Conservation (phyloP, 371 early-diverging fungal genomes). For the Rhizopus sp. region DNA sequence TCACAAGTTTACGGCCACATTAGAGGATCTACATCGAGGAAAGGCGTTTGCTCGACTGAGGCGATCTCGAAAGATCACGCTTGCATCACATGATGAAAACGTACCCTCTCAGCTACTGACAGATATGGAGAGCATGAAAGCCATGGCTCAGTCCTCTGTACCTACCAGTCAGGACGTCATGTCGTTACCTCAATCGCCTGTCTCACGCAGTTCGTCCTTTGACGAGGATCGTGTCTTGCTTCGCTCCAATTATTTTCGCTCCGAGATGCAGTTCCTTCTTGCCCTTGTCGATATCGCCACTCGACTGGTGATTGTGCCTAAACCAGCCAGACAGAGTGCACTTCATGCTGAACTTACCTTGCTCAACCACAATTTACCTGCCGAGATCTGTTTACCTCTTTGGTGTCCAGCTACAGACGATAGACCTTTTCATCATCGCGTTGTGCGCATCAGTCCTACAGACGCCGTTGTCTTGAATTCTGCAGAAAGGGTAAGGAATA, state of each 20-base stretch:
- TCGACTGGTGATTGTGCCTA: conserved; percentile 82
- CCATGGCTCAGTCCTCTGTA: conserved; percentile 26
- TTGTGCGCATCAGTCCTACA: conserved; percentile 81
- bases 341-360: conserved; percentile 88
- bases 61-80: conserved; percentile 13
- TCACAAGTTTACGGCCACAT: conserved; percentile 27
- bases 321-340: conserved; percentile 65
- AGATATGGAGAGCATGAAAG: conserved; percentile 17
- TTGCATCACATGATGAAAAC: conserved; percentile 14
- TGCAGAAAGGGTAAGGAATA: conserved; percentile 78
- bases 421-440: conserved; percentile 71
- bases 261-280: conserved; percentile 86
- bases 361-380: conserved; percentile 92
- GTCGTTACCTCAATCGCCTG: conserved; percentile 15
- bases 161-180: conserved; percentile 23
- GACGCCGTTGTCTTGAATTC: conserved; percentile 95
- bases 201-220: conserved; percentile 7
- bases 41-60: conserved; percentile 33
- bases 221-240: conserved; percentile 41
- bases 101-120: conserved; percentile 19
- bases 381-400: conserved; percentile 87
- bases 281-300: conserved; percentile 86
- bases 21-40: conserved; percentile 42
- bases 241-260: conserved; percentile 71
- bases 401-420: conserved; percentile 73